Conservation (phyloP, 2,329 filamentous ascomycete genomes). For the Scolecobasidium constrictum region DNA sequence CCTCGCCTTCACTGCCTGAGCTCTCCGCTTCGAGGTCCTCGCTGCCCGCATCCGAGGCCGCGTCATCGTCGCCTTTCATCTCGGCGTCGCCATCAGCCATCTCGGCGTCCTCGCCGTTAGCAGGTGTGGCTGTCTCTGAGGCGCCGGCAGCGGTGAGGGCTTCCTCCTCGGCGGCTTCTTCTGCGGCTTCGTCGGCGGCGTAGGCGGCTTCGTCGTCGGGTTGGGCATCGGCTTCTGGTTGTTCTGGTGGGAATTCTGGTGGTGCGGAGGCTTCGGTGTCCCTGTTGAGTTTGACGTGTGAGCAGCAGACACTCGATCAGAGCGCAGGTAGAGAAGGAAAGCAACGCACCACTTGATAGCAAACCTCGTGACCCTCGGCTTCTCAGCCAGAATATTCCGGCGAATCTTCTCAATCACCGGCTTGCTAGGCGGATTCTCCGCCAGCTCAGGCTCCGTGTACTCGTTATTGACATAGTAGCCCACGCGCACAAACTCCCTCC, state of each 20-base stretch:
- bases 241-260: constrained; percentile 91
- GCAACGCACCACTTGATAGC: constrained; percentile 86
- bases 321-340: neutral
- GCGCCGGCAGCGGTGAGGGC: constrained; percentile 38
- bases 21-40: constrained; percentile 73
- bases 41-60: constrained; percentile 61
- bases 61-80: constrained; percentile 59
- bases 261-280: constrained; percentile 96
- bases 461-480: constrained; percentile 99
- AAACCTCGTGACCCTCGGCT: constrained; percentile 93
- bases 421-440: constrained; percentile 80
- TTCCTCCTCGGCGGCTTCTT: constrained; percentile 53
- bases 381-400: constrained; percentile 89
- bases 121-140: constrained; percentile 16
- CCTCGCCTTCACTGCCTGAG: constrained; percentile 59
- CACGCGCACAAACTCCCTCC: constrained; percentile 91
- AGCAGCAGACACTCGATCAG: neutral
- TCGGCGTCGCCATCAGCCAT: constrained; percentile 67
- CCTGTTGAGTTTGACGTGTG: constrained; percentile 42
- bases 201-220: constrained; percentile 79
- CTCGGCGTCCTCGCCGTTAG: constrained; percentile 54
- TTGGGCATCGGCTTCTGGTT: constrained; percentile 82
- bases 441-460: constrained; percentile 85
- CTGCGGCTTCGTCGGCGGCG: constrained; percentile 71
- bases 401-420: constrained; percentile 85